A percentile compares a stretch with the other conserved stretches of the same genome.
Evolutionary conservation across 306 rosid genomes (phyloP).

Genomic region (Calophaca sinica): DNA sequence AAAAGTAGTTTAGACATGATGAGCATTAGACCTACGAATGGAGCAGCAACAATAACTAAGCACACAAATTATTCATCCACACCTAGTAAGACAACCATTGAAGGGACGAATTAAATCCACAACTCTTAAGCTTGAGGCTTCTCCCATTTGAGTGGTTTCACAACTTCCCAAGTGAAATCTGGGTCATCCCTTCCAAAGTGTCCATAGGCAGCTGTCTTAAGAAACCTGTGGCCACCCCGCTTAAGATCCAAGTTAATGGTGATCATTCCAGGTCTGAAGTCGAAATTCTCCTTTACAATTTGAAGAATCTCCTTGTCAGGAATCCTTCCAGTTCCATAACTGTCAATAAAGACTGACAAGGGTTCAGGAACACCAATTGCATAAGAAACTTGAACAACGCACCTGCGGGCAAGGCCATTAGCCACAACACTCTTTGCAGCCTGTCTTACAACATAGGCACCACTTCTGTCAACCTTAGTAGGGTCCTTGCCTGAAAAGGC

Average conservation of each 20-base stretch:
- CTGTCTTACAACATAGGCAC: slow-evolving; percentile 95
- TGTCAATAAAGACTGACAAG: slow-evolving; percentile 80
- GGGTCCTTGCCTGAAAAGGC: slow-evolving; percentile 99
- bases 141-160: slow-evolving; percentile 99
- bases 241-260: slow-evolving; percentile 93
- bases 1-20: slow-evolving; percentile 39
- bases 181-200: slow-evolving; percentile 98
- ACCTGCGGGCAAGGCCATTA: slow-evolving; percentile 91
- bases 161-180: slow-evolving; percentile 98
- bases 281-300: slow-evolving; percentile 90
- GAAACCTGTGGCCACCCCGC: slow-evolving; percentile 91
- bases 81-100: slow-evolving; percentile 45
- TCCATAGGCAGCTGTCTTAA: slow-evolving; percentile 99
- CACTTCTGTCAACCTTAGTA: slow-evolving; percentile 99
- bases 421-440: slow-evolving; percentile 99
- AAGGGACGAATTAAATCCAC: slow-evolving; percentile 36
- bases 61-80: slow-evolving; percentile 68
- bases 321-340: slow-evolving; percentile 89
- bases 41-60: slow-evolving; percentile 50
- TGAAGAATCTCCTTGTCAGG: slow-evolving; percentile 94
- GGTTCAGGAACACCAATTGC: slow-evolving; percentile 99
- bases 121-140: slow-evolving; percentile 73
- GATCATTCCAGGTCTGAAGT: slow-evolving; percentile 99
- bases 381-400: slow-evolving; percentile 92
- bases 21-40: slow-evolving; percentile 37